These are phyloP conservation scores for Teratosphaeria epicoccoides DNA, from an alignment of 2,329 filamentous ascomycete genomes.

Conservation along the genomic window DNA sequence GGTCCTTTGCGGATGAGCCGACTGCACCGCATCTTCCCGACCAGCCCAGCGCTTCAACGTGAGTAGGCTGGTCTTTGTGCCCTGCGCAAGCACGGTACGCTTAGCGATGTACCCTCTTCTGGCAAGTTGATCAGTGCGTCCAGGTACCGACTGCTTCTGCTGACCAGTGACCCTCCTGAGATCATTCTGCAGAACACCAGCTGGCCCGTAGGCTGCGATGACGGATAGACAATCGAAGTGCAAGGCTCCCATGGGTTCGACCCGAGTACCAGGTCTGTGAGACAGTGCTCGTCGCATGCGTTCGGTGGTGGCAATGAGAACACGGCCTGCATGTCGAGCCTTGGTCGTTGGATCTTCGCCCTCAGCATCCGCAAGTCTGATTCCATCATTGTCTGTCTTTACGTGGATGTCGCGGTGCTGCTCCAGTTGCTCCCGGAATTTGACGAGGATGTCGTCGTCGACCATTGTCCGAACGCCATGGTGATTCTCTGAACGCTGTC, in stretches of 20 bases:
- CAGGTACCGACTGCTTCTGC: slow-evolving; percentile 54
- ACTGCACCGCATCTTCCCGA: background rate
- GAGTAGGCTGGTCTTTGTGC: slow-evolving; percentile 46
- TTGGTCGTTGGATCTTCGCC: slow-evolving; percentile 18
- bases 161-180: slow-evolving; percentile 46
- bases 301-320: slow-evolving; percentile 43
- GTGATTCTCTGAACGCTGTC: slow-evolving; percentile 2
- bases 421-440: slow-evolving; percentile 48
- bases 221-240: slow-evolving; percentile 48
- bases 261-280: slow-evolving; percentile 27
- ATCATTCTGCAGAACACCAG: slow-evolving; percentile 49
- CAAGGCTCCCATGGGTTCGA: background rate
- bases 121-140: slow-evolving; percentile 47
- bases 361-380: slow-evolving; percentile 32
- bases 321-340: slow-evolving; percentile 13
- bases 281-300: slow-evolving; percentile 50
- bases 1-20: background rate
- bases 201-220: slow-evolving; percentile 44
- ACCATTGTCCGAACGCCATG: slow-evolving; percentile 21
- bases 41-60: slow-evolving; percentile 40
- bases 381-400: slow-evolving; percentile 36
- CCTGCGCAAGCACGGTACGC: slow-evolving; percentile 36
- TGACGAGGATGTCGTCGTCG: slow-evolving; percentile 42
- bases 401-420: slow-evolving; percentile 37
- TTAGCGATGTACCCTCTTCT: slow-evolving; percentile 54